These are phyloP conservation scores for Tuber melanosporum DNA, from an alignment of 495 filamentous ascomycete genomes.

Conservation along the genomic window DNA sequence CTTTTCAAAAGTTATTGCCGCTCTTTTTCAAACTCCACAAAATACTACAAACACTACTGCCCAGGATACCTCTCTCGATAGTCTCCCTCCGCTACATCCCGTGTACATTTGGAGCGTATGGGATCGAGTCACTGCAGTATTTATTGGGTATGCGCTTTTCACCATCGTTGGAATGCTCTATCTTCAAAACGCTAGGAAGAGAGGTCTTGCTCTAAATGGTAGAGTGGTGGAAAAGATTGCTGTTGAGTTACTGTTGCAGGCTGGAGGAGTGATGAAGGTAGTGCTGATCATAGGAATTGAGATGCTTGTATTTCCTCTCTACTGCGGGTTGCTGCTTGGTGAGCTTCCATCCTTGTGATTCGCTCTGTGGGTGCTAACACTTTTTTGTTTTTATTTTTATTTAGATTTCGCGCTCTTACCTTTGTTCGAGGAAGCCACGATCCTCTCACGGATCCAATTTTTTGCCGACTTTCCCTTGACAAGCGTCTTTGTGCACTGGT, in stretches of 20 bases:
- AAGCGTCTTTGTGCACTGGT: constrained; percentile 96
- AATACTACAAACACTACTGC: constrained; percentile 15
- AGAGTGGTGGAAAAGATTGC: constrained; percentile 69
- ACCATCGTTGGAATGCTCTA: constrained; percentile 69
- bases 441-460: constrained; percentile 69
- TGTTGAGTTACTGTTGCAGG: constrained; percentile 81
- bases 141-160: constrained; percentile 71
- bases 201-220: constrained; percentile 58
- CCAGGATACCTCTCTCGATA: background rate
- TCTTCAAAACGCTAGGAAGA: constrained; percentile 59
- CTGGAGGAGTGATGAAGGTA: constrained; percentile 94
- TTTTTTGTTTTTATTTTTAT: background rate
- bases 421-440: constrained; percentile 70
- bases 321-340: constrained; percentile 78
- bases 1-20: constrained; percentile 23
- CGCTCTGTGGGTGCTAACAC: constrained; percentile 10
- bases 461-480: constrained; percentile 69
- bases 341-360: constrained; percentile 10
- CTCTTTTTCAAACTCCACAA: constrained; percentile 23
- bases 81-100: constrained; percentile 3
- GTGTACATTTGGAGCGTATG: constrained; percentile 40
- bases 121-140: constrained; percentile 53
- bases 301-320: constrained; percentile 95
- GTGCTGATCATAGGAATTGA: constrained; percentile 98
- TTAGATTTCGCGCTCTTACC: constrained; percentile 77